Conservation (phyloP, 352 stramenopile species). For the Phytophthora foliorum region DNA sequence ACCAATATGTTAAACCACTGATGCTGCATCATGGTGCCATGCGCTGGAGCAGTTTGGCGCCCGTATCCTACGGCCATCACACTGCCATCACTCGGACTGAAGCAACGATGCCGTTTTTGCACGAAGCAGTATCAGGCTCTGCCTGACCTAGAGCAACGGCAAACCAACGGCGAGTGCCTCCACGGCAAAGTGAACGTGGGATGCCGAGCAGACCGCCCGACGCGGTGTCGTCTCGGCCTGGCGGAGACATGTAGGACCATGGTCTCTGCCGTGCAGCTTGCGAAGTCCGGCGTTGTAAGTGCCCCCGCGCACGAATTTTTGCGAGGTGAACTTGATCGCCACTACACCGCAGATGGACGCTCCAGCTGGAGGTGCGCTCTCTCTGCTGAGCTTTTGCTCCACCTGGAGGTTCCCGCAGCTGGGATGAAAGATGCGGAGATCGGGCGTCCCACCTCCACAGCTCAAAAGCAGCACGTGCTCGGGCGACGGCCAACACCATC, state of each 20-base stretch:
- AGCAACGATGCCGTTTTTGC: conserved; percentile 19
- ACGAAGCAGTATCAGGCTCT: conserved; percentile 22
- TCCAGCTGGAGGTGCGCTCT: conserved; percentile 23
- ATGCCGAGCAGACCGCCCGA: background rate
- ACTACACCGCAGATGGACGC: conserved; percentile 16
- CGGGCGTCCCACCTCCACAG: conserved; percentile 21
- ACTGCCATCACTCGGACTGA: conserved; percentile 20
- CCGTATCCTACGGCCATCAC: conserved; percentile 39
- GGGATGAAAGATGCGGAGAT: conserved; percentile 37
- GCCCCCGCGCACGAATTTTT: conserved; percentile 8
- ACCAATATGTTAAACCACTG: too few relatives aligned
- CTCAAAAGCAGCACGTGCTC: conserved; percentile 26
- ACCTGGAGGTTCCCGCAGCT: conserved; percentile 27
- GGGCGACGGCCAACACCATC: conserved; percentile 6
- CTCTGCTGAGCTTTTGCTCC: conserved; percentile 31
- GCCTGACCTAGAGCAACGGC: conserved; percentile 22
- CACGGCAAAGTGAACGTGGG: conserved; percentile 15
- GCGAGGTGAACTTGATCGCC: conserved; percentile 10
- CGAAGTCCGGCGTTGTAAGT: conserved; percentile 12
- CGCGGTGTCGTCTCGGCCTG: background rate
- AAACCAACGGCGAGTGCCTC: conserved; percentile 6
- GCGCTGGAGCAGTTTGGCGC: conserved; percentile 7
- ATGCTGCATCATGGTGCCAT: conserved; percentile 1
- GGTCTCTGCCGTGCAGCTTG: conserved; percentile 12
- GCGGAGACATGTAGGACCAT: conserved; percentile 6